Evolutionary conservation across 1,284 basidiomycete genomes (phyloP), one percentile per base, ranked within the genome.

Genomic region (Marasmius fiardii): DNA sequence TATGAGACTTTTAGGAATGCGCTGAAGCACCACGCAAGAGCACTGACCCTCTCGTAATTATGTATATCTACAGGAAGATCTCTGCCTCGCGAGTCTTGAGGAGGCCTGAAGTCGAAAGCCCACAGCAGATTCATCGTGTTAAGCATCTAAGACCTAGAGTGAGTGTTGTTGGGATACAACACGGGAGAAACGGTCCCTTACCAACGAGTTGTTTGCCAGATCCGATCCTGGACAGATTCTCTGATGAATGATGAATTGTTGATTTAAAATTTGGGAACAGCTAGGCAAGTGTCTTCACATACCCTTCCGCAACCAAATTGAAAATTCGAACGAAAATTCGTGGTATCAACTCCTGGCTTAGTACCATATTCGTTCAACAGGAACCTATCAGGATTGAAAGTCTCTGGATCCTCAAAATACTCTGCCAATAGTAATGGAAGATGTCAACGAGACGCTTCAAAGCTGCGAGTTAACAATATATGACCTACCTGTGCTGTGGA

Each of bases 321-420:
- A 21, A 65, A 41, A 49, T 59, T 65, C 39, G 62, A 53, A 24
- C 61, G 58, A 28, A 60, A 58, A 43, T 52, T 59, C 7, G 58
- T 59, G 28, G 58, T 57, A 53, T 65, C 58, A 28, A 58, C 54
- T 16, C 59, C 58, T 4, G 57, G 35, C 43, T 59, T 62, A n/a
- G 60, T 50, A n/a, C 63, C 63, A 26, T 58, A 51, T 52, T 62
- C 59, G 20, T 60, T 55, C 12, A 57, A 52, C 24, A 66, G 56
- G 41, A 58, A 66, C 24, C 65, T 56, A 35, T 66, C 64, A 4
- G 65, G 65, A 0, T 57, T 59, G 54, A 65, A 67, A 39, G 55
- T 51, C 26, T 67, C 62, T 1, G 65, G 63, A 4, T 59, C 55
- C n/a, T 60, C 63, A 50, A 58, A 67, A 49, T 43, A 60, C 58